Conservation (phyloP, 1,284 basidiomycete genomes). For the Moniliophthora roreri region DNA sequence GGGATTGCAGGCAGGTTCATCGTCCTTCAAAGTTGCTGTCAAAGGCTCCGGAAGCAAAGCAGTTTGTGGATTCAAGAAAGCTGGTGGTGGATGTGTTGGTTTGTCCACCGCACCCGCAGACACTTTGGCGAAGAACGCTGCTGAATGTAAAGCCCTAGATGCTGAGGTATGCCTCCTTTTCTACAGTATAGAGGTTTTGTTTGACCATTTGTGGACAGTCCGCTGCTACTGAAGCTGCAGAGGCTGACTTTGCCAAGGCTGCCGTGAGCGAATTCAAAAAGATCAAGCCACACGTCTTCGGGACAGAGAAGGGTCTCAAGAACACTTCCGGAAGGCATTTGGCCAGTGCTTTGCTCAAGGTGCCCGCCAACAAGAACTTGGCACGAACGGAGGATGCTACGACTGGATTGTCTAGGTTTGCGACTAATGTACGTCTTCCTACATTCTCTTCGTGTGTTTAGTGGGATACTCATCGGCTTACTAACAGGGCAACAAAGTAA, state of each 20-base stretch:
- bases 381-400: neutral
- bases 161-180: neutral
- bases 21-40: neutral
- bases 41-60: neutral
- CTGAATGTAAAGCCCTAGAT: neutral
- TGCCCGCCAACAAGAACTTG: neutral
- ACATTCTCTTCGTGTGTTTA: neutral
- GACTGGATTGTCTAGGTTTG: neutral
- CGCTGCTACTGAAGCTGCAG: neutral
- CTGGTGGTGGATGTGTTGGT: neutral
- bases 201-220: neutral
- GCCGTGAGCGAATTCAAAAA: neutral
- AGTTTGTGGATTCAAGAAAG: neutral
- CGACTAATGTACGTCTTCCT: neutral
- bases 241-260: neutral
- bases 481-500: neutral
- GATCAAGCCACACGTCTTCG: slow-evolving; percentile 1
- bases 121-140: neutral
- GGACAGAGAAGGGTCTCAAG: neutral
- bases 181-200: neutral
- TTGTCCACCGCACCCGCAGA: neutral
- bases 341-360: neutral
- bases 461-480: neutral
- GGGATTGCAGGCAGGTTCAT: neutral
- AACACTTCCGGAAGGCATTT: slow-evolving; percentile 3